phyloP scores from a whole-genome alignment of 371 early-diverging fungal genomes.

The Gilbertella persicaria region DNA sequence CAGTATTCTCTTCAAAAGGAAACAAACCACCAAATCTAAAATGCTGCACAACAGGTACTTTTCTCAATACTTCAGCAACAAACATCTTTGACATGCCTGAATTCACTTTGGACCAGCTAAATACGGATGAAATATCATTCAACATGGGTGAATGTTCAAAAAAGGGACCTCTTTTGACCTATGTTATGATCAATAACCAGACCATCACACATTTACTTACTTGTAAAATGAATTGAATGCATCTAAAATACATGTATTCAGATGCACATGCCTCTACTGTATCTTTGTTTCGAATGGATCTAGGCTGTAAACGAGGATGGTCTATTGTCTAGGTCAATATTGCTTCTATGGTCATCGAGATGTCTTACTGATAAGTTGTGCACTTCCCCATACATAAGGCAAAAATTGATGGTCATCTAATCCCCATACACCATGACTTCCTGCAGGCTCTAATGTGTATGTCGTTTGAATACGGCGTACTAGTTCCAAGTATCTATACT shows the following conservation, averaged over 20 bases:
- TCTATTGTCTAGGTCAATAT: slow-evolving; percentile 19
- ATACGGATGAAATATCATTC: slow-evolving; percentile 89
- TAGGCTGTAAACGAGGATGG: slow-evolving; percentile 70
- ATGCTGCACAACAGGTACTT: slow-evolving; percentile 98
- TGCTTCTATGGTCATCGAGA: neutral
- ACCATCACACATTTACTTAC: slow-evolving; percentile 31
- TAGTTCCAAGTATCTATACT: slow-evolving; percentile 74
- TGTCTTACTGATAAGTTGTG: slow-evolving; percentile 70
- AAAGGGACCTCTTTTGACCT: slow-evolving; percentile 70
- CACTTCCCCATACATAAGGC: slow-evolving; percentile 94
- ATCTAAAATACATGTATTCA: slow-evolving; percentile 89
- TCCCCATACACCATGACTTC: slow-evolving; percentile 99
- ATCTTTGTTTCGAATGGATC: slow-evolving; percentile 68
- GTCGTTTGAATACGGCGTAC: slow-evolving; percentile 81
- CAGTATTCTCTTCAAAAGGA: slow-evolving; percentile 56
- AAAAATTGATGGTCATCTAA: slow-evolving; percentile 98
- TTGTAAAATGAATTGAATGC: slow-evolving; percentile 83
- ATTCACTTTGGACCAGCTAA: slow-evolving; percentile 91
- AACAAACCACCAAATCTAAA: slow-evolving; percentile 85
- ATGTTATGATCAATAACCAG: neutral
- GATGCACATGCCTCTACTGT: slow-evolving; percentile 65
- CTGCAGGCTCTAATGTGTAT: slow-evolving; percentile 98
- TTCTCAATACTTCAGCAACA: slow-evolving; percentile 91
- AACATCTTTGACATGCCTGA: slow-evolving; percentile 97
- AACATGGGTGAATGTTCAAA: slow-evolving; percentile 93